Evolutionary conservation across 768 basidiomycete genomes (phyloP), one percentile per base, ranked within the genome.

Genomic region (Pleurotus pulmonarius): DNA sequence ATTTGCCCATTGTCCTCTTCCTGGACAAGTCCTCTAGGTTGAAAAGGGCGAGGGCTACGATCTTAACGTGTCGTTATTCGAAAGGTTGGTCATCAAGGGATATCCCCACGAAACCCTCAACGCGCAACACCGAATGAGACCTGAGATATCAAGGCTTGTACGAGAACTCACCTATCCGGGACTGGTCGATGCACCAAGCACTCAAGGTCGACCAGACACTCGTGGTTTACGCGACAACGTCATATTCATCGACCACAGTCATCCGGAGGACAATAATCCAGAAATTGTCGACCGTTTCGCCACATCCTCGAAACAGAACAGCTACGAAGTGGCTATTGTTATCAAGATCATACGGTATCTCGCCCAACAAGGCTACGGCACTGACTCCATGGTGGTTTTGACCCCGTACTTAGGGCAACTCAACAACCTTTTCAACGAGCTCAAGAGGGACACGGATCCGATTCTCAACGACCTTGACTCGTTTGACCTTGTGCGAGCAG

Each of bases 401-500:
- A 89, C 87, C 0, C 88, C 87, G 0, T 89, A 89, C 60, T 67
- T 88, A 1, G 87, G 86, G 0, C 86, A 89, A 61, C 68, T 89
- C 15, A 71, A 73, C 3, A 72, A 73, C n/a, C 73, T 89, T 5
- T 75, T 70, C 9, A 67, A 75, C 3, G 72, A 70, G 0, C 60
- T 90, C 37, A 71, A 72, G 60, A 65, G 68, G 55, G 74, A 78
- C 16, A 74, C 67, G 6, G 87, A 89, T 57, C 84, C 87, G 0
- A 67, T 87, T 2, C 69, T 88, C 24, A 83, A 79, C 55, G 87
- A 88, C 56, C 64, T 87, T 0, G 87, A 88, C 59, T 77, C 80
- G 0, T 71, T 69, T 56, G 87, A 88, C 34, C 71, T 89, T 0
- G 67, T 80, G 3, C 73, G 75, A 6, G 86, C 82, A 2, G 87